Conservation (phyloP, 164 flowering plant genomes). For the Sextonia rubra region DNA sequence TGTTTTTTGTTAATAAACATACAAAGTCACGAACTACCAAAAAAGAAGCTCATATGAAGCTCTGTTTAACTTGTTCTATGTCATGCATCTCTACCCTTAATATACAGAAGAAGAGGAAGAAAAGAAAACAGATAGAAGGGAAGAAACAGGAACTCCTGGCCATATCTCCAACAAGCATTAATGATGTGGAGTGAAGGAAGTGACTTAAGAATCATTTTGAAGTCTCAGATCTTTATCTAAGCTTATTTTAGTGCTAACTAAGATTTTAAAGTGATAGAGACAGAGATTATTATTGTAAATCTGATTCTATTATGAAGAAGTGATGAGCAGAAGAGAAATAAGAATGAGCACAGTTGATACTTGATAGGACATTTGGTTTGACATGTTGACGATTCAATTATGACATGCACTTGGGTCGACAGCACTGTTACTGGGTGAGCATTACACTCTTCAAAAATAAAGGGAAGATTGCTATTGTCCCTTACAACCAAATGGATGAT, state of each 20-base stretch:
- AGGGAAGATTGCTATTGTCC: background rate
- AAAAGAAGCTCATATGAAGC: background rate
- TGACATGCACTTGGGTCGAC: background rate
- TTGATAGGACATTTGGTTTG: background rate
- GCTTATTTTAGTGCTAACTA: no score
- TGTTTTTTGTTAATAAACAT: background rate
- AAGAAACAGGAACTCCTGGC: background rate
- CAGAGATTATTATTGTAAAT: background rate
- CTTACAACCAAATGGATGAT: background rate
- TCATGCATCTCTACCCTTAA: background rate
- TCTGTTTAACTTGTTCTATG: background rate
- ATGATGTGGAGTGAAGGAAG: background rate
- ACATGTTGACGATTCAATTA: background rate
- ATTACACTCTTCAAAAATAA: background rate
- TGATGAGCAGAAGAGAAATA: background rate
- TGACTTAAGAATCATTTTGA: background rate
- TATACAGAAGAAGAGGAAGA: background rate
- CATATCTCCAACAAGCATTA: background rate
- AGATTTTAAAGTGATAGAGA: background rate
- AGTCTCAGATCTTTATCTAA: no score
- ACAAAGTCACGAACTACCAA: background rate
- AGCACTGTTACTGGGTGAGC: background rate
- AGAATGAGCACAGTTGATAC: background rate
- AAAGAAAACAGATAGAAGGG: background rate
- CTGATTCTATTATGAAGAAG: background rate